Evolutionary conservation across 2,329 filamentous ascomycete species (phyloP), one percentile per base, ranked within the genome.

Genomic region (Paecilomyces sp.): DNA sequence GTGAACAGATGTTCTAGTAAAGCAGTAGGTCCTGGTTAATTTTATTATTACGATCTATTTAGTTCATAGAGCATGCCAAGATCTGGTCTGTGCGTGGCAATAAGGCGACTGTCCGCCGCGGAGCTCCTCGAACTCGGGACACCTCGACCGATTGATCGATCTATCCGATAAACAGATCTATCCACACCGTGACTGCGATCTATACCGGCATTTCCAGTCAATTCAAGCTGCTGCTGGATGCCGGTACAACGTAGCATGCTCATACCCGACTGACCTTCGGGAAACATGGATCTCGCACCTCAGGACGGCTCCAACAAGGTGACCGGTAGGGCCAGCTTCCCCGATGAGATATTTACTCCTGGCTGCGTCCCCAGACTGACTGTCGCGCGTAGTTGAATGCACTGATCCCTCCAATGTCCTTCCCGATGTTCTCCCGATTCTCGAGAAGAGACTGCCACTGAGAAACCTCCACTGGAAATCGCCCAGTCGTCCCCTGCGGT

Each of bases 381-480:
- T 34, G 66, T 67, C 58, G 62, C 65, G 68, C 57, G 65, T 68
- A 96, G 92, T 97, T 79, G 92, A 97, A 81, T 99, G 96, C 79
- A 91, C 90, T 79, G 94, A 99, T 78, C 93, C 94, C 57, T 89
- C 91, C 72, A 88, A 90, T 69, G 84, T 97, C 64, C 97, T 93
- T 77, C 87, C 90, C 61, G 83, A 93, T 57, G 80, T 97, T 52
- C 88, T 89, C 11, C 86, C 90, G 2, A 87, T 92, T 60, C 81
- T 99, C 60, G 82, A 89, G 50, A 82, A 89, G 51, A 88, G 90
- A 58, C 82, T 97, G 0, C 94, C 94, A 34, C 82, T 99, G 41
- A 89, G 88, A 64, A 95, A 97, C 70, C 85, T 99, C 54, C 91
- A 97, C 71, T 99, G 94, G 94, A 95, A 97, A 74, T 96, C 94